Percentiles rank a stretch among this genome's conserved stretches.
Conservation (phyloP, 2,329 filamentous ascomycete genomes). For the Teratosphaeria epicoccoides region DNA sequence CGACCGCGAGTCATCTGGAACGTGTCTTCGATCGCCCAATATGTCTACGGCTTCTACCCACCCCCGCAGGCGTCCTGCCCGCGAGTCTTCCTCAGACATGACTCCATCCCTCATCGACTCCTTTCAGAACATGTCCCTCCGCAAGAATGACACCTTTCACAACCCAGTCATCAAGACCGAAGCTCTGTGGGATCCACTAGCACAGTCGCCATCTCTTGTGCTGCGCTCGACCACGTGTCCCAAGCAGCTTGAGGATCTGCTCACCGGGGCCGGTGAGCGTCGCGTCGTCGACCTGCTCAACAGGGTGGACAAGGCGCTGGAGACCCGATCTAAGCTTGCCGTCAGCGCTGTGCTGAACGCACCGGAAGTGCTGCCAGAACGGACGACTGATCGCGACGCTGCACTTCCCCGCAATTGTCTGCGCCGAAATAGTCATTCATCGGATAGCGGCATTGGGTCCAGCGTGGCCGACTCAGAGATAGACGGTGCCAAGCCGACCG, state of each 20-base stretch:
- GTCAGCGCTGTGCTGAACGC: slow-evolving; percentile 35
- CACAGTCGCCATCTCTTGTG: slow-evolving; percentile 30
- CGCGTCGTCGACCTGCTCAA: slow-evolving; percentile 35
- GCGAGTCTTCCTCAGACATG: slow-evolving; percentile 25
- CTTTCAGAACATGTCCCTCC: slow-evolving; percentile 34
- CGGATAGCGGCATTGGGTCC: slow-evolving; percentile 80
- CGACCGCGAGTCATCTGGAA: background rate
- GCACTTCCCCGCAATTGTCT: slow-evolving; percentile 3
- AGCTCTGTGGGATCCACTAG: slow-evolving; percentile 26
- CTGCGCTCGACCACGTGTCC: slow-evolving; percentile 39
- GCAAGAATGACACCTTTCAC: slow-evolving; percentile 41
- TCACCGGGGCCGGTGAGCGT: slow-evolving; percentile 35
- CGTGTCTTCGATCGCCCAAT: slow-evolving; percentile 4
- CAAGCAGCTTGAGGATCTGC: slow-evolving; percentile 38
- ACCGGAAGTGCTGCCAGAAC: slow-evolving; percentile 36
- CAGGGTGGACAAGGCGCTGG: slow-evolving; percentile 35
- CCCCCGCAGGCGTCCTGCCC: slow-evolving; percentile 36
- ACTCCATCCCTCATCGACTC: slow-evolving; percentile 28
- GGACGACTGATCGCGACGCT: slow-evolving; percentile 20
- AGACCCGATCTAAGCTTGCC: slow-evolving; percentile 25
- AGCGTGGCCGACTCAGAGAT: slow-evolving; percentile 47
- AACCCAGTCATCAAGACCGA: slow-evolving; percentile 34
- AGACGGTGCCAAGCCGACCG: slow-evolving; percentile 14
- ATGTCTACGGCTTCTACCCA: slow-evolving; percentile 27
- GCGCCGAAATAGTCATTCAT: slow-evolving; percentile 58